Evolutionary conservation across 345 rosid genomes (phyloP), one percentile per base, ranked within the genome.

Genomic region (Camelina neglecta): DNA sequence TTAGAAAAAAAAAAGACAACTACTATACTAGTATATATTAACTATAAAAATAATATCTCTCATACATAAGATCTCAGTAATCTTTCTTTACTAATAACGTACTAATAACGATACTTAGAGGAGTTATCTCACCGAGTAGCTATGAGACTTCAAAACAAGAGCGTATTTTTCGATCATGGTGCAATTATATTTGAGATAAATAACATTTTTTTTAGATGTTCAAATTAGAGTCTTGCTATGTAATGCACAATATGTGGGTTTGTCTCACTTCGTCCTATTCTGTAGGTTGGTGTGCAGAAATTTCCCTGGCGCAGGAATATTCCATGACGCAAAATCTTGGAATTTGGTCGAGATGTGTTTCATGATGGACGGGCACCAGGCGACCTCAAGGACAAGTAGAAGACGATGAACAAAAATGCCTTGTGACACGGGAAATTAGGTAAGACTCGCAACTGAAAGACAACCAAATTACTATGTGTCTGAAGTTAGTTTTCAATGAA

Each of bases 351-450:
- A 3, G 78, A 71, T 69, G 83, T 85, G 69, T 93, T 91, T 61
- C 47, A 88, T 20, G 18, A 44, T 20, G 86, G 78, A 38, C 87
- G 96, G 51, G 77, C 60, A 57, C 90, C 98, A 0, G 31, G 63
- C 35, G 98, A 89, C 65, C 97, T 93, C 38, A 89, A 87, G 83
- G 92, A 89, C 78, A 93, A 91, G 75, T 91, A 94, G 97, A 89
- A 83, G 80, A 81, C 57, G 2, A 50, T 78, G 49, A 42, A 60
- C 63, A 26, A 72, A 78, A 72, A 8, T 44, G 35, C 12, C 61
- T 35, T 29, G 36, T 33, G 36, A 33, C 36, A 33, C 36, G 1
- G 36, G 36, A 7, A 33, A 33, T 33, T 33, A 7, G 36, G 36
- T 33, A 33, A 33, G 8, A 33, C 36, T 1, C 36, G 2, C 7